phyloP scores from a whole-genome alignment of 371 early-diverging fungal genomes.

The Globomyces sp. region DNA sequence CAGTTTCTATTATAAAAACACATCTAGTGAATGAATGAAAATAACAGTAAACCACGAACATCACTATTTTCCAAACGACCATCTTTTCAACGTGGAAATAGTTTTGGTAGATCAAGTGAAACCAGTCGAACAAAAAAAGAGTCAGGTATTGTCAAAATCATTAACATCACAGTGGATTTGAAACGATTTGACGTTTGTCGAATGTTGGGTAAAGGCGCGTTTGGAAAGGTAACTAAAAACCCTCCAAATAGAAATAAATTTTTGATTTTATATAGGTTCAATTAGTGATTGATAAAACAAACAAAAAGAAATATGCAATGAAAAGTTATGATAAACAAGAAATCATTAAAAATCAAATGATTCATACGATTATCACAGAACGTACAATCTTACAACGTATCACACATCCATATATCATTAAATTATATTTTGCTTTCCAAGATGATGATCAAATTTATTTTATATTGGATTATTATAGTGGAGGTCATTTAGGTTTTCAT shows the following conservation, averaged over 20 bases:
- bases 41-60: no score
- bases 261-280: constrained; percentile 34
- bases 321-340: constrained; percentile 58
- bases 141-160: constrained; percentile 17
- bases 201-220: constrained; percentile 56
- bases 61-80: no score
- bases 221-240: constrained; percentile 53
- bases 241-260: not conserved
- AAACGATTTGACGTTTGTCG: constrained; percentile 40
- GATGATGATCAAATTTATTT: constrained; percentile 56
- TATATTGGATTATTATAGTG: constrained; percentile 52
- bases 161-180: constrained; percentile 9
- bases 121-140: no score
- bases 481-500: constrained; percentile 44
- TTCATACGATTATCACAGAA: constrained; percentile 53
- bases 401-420: constrained; percentile 54
- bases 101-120: no score
- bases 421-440: constrained; percentile 55
- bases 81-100: no score
- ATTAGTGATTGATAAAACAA: constrained; percentile 42
- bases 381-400: constrained; percentile 50
- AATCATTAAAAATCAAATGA: constrained; percentile 51
- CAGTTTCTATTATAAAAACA: no score
- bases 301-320: constrained; percentile 46
- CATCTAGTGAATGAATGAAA: no score